phyloP scores from a whole-genome alignment of 805 yeast genomes.

The Pichia thaimueangensis region DNA sequence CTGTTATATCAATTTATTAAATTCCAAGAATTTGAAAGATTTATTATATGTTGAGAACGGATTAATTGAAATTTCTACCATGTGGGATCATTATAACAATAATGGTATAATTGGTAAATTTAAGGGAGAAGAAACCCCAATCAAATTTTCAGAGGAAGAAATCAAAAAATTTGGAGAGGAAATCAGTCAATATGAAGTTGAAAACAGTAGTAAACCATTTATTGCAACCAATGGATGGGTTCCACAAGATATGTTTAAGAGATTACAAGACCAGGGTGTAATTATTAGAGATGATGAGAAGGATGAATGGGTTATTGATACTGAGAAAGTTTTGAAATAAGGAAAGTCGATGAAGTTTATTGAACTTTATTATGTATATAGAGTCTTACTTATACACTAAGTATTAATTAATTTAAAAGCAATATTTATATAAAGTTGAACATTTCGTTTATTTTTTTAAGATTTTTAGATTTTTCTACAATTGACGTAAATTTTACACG shows the following conservation, averaged over 20 bases:
- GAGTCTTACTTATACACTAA: too few species aligned
- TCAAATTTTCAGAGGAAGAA: constrained; percentile 52
- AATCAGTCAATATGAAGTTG: constrained; percentile 62
- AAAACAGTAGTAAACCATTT: constrained; percentile 67
- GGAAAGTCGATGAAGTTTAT: too few species aligned
- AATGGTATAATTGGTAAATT: constrained; percentile 45
- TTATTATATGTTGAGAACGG: constrained; percentile 60
- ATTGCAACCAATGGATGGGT: constrained; percentile 93
- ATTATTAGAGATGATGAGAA: constrained; percentile 46
- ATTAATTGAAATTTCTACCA: constrained; percentile 54
- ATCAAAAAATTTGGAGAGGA: constrained; percentile 50
- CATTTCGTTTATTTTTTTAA: too few species aligned
- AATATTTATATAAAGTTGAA: too few species aligned
- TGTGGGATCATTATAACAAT: constrained; percentile 62
- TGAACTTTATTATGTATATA: too few species aligned
- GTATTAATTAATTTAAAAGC: too few species aligned
- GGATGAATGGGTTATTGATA: constrained; percentile 35
- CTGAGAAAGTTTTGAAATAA: constrained; percentile 21
- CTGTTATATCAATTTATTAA: constrained; percentile 57
- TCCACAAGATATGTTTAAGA: constrained; percentile 86
- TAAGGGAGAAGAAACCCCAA: constrained; percentile 42
- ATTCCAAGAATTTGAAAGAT: constrained; percentile 51
- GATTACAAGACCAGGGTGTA: constrained; percentile 59
- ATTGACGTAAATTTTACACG: too few species aligned
- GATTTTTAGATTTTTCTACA: too few species aligned